Percentiles rank a stretch among this genome's conserved stretches.
phyloP scores from a whole-genome alignment of 352 stramenopile genomes.

The Thalassiosira mediterranea region DNA sequence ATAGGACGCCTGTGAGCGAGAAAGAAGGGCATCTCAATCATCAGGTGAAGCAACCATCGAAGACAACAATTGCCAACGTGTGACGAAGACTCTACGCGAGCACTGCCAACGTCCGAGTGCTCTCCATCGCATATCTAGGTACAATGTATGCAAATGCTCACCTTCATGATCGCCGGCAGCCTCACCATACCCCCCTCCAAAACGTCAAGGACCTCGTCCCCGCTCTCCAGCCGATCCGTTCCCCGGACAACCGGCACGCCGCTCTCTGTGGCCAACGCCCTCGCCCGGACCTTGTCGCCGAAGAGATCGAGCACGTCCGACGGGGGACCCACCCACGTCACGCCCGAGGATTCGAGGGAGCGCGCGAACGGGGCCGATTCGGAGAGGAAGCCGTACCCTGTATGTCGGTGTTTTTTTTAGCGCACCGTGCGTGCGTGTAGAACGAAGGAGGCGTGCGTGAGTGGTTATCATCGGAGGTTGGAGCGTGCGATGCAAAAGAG shows the following conservation, averaged over 20 bases:
- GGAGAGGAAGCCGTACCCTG: conserved; percentile 97
- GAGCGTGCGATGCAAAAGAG: not conserved
- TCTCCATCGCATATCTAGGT: conserved; percentile 35
- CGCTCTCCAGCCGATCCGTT: conserved; percentile 82
- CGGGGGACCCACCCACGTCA: conserved; percentile 93
- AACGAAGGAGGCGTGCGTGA: not conserved
- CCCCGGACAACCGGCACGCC: conserved; percentile 76
- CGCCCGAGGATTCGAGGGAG: conserved; percentile 88
- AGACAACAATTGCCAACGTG: conserved; percentile 77
- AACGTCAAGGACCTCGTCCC: conserved; percentile 80
- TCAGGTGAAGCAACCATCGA: too few species aligned
- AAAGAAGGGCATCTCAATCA: too few species aligned
- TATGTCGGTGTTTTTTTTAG: conserved; percentile 87
- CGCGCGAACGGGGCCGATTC: conserved; percentile 95
- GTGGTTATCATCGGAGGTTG: not conserved
- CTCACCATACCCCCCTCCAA: conserved; percentile 86
- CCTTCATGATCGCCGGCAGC: conserved; percentile 83
- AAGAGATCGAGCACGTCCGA: conserved; percentile 55
- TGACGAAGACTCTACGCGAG: conserved; percentile 20
- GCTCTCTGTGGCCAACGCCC: conserved; percentile 52
- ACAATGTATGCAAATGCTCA: conserved; percentile 12
- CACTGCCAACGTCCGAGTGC: not conserved
- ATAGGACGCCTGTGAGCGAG: conserved; percentile 97
- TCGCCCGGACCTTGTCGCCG: conserved; percentile 56
- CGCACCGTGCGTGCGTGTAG: not conserved